phyloP scores from a whole-genome alignment of 495 filamentous ascomycete species.

The Penicillium lagena region DNA sequence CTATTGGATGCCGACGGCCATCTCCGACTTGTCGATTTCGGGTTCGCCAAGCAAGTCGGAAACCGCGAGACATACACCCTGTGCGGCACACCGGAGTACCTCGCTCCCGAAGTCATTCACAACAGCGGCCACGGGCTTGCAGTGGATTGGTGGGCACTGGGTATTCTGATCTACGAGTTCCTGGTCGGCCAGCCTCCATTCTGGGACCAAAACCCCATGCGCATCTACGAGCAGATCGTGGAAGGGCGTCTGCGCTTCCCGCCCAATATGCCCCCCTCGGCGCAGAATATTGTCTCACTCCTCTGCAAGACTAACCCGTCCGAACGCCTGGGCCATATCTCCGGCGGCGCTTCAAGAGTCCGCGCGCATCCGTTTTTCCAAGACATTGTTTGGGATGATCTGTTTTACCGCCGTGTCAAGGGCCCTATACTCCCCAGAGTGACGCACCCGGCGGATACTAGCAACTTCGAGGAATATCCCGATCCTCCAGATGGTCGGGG shows the following conservation, averaged over 20 bases:
- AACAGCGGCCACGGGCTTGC: constrained; percentile 92
- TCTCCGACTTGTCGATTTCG: constrained; percentile 96
- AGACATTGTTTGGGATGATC: constrained; percentile 76
- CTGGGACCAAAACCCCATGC: constrained; percentile 93
- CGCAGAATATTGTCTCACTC: constrained; percentile 75
- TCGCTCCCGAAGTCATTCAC: constrained; percentile 93
- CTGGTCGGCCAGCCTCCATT: constrained; percentile 94
- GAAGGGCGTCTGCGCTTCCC: constrained; percentile 35
- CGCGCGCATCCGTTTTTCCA: constrained; percentile 85
- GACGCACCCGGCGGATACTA: constrained; percentile 71
- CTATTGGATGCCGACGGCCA: constrained; percentile 88
- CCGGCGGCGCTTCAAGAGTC: constrained; percentile 72
- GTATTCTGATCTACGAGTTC: constrained; percentile 94
- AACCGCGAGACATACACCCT: constrained; percentile 84
- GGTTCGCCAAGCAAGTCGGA: constrained; percentile 73
- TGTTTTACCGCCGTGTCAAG: constrained; percentile 61
- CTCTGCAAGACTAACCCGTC: constrained; percentile 88
- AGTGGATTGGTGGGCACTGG: constrained; percentile 99
- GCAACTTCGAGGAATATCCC: constrained; percentile 88
- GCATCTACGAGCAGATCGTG: constrained; percentile 75
- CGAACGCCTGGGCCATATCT: constrained; percentile 81
- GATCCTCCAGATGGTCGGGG: constrained; percentile 49
- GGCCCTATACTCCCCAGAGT: constrained; percentile 86
- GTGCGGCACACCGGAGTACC: constrained; percentile 93
- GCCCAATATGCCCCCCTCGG: constrained; percentile 58